Evolutionary conservation across 2,329 filamentous ascomycete species (phyloP).

Genomic region (Cytospora piceae): DNA sequence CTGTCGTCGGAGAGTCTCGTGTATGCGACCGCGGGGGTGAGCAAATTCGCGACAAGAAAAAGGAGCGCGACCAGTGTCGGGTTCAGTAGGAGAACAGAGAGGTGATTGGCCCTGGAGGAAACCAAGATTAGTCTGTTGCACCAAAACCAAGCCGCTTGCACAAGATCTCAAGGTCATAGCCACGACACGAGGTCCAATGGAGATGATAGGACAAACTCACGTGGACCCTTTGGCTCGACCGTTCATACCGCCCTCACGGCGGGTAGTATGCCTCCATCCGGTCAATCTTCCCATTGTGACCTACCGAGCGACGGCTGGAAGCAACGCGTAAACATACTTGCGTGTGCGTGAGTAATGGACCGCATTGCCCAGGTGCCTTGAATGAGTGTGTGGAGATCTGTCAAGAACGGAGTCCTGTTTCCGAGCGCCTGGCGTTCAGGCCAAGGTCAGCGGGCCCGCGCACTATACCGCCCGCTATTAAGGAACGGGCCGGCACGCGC

Average conservation of each 20-base stretch:
- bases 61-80: constrained; percentile 13
- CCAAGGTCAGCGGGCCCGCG: background rate
- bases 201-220: constrained; percentile 7
- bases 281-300: constrained; percentile 24
- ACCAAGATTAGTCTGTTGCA: background rate
- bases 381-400: constrained; percentile 7
- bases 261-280: background rate
- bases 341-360: background rate
- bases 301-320: constrained; percentile 17
- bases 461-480: background rate
- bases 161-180: background rate
- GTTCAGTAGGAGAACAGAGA: background rate
- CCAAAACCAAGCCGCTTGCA: background rate
- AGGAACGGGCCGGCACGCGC: constrained; percentile 1
- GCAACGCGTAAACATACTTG: constrained; percentile 7
- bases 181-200: background rate
- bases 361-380: background rate
- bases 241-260: background rate
- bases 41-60: constrained; percentile 22
- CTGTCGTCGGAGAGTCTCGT: constrained; percentile 35
- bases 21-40: constrained; percentile 32
- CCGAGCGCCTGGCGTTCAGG: background rate
- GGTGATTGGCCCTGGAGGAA: background rate
- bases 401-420: constrained; percentile 7
- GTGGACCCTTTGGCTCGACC: background rate